These are phyloP conservation scores for Tulasnella sp. DNA, from an alignment of 768 basidiomycete genomes.

Conservation along the genomic window DNA sequence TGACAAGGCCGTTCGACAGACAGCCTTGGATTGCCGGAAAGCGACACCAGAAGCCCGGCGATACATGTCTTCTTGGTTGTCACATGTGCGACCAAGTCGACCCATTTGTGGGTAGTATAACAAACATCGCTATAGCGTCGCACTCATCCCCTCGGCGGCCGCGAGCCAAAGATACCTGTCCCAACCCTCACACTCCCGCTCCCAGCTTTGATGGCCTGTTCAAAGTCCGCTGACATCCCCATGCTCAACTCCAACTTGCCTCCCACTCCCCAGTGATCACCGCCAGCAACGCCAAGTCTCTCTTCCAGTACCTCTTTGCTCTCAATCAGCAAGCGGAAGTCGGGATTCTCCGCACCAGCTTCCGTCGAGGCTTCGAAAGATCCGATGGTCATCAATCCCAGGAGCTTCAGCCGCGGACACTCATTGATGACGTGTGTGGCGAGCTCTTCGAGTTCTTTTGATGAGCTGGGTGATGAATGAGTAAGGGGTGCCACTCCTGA, in stretches of 20 bases:
- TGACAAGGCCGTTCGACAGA: too few species aligned
- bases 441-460: slow-evolving; percentile 47
- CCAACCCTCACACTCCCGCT: slow-evolving; percentile 87
- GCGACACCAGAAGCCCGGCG: too few species aligned
- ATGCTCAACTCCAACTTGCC: slow-evolving; percentile 62
- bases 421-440: slow-evolving; percentile 55
- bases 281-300: slow-evolving; percentile 28
- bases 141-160: not conserved
- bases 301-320: slow-evolving; percentile 50
- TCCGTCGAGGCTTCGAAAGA: slow-evolving; percentile 56
- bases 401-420: slow-evolving; percentile 66
- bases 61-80: too few species aligned
- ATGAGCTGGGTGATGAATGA: slow-evolving; percentile 14
- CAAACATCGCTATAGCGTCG: too few species aligned
- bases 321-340: slow-evolving; percentile 59
- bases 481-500: slow-evolving; percentile 64
- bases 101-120: too few species aligned
- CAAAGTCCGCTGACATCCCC: slow-evolving; percentile 97
- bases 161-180: slow-evolving; percentile 73
- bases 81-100: too few species aligned
- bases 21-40: too few species aligned
- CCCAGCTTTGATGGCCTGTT: slow-evolving; percentile 69
- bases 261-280: slow-evolving; percentile 37
- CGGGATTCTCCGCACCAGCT: slow-evolving; percentile 42
- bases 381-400: slow-evolving; percentile 96